These are phyloP conservation scores for Spinacia oleracea DNA, from an alignment of 179 eudicot species.

Conservation along the genomic window DNA sequence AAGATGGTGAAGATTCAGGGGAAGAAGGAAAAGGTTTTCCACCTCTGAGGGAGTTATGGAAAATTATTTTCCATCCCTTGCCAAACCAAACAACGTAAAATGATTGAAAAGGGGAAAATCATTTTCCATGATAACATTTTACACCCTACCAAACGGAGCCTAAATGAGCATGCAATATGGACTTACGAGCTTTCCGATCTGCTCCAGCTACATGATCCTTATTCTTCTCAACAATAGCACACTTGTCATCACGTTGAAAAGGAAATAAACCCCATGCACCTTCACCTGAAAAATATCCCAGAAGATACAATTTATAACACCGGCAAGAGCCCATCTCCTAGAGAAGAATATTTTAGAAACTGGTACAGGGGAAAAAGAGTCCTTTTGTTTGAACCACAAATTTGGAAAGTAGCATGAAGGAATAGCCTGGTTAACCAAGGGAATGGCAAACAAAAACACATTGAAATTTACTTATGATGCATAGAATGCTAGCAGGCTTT, in stretches of 20 bases:
- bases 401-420: background rate
- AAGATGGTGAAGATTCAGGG: too few relatives aligned
- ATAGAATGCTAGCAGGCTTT: background rate
- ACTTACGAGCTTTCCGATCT: conserved; percentile 23
- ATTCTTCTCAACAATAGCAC: conserved; percentile 12
- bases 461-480: background rate
- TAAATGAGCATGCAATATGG: background rate
- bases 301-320: background rate
- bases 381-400: background rate
- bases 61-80: too few relatives aligned
- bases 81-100: too few relatives aligned
- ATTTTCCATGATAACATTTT: too few relatives aligned
- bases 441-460: background rate
- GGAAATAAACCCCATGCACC: conserved; percentile 8
- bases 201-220: conserved; percentile 19
- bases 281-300: conserved; percentile 17
- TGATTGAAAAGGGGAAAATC: too few relatives aligned
- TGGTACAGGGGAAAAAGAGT: background rate
- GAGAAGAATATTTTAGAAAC: background rate
- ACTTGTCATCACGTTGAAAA: conserved; percentile 13
- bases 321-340: background rate
- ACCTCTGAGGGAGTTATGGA: too few relatives aligned
- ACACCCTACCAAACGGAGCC: too few relatives aligned
- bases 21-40: too few relatives aligned
- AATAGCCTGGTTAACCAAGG: background rate